phyloP scores from a whole-genome alignment of 306 rosid genomes.

The Castanospermum australe region DNA sequence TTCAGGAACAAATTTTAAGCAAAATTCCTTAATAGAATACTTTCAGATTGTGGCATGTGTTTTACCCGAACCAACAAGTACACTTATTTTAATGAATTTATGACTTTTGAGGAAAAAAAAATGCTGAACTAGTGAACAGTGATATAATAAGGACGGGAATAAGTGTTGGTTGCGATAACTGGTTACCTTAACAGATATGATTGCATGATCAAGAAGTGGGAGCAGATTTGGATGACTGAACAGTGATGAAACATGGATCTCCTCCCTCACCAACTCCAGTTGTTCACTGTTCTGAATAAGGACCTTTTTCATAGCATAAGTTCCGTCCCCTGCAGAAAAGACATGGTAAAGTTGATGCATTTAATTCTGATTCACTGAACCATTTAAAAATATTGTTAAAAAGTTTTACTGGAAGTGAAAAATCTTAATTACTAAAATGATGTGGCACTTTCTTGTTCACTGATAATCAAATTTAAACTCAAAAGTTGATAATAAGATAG shows the following conservation, averaged over 20 bases:
- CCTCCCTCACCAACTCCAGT: constrained; percentile 92
- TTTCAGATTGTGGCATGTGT: background rate
- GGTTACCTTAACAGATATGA: constrained; percentile 83
- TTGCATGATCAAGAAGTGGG: constrained; percentile 98
- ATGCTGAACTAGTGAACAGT: background rate
- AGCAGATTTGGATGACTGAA: constrained; percentile 92
- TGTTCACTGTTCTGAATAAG: constrained; percentile 92
- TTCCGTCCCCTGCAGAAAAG: constrained; percentile 69
- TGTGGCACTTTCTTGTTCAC: background rate
- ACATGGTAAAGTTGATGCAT: background rate
- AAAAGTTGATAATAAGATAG: background rate
- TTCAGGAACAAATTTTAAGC: background rate
- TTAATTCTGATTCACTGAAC: background rate
- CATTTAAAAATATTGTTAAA: background rate
- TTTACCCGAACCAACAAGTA: background rate
- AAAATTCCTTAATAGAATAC: background rate
- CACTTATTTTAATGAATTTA: background rate
- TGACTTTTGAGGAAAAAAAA: background rate
- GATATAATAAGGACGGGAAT: background rate
- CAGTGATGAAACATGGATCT: constrained; percentile 91
- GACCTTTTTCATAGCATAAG: constrained; percentile 93
- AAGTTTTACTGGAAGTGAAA: background rate
- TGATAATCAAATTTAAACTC: constrained; percentile 11
- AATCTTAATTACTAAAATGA: background rate
- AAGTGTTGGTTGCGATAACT: background rate